These are phyloP conservation scores for Citrus trifoliata DNA, from an alignment of 345 rosid genomes.

Conservation along the genomic window DNA sequence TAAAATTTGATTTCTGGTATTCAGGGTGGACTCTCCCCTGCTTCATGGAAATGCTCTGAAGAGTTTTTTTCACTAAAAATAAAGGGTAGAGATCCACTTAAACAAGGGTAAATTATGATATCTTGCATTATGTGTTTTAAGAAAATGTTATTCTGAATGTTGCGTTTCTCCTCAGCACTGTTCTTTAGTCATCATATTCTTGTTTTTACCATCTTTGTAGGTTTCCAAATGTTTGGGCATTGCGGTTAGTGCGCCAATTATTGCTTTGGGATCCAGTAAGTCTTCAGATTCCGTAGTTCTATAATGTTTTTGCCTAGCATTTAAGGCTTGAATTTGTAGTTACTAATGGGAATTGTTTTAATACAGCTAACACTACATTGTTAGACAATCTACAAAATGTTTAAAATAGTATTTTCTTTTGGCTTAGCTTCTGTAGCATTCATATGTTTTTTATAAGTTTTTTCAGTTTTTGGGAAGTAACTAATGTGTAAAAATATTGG, in stretches of 20 bases:
- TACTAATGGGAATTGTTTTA: not conserved
- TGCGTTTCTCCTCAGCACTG: not conserved
- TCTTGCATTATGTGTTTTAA: conserved; percentile 2
- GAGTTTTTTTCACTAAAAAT: conserved; percentile 72
- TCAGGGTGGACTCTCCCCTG: conserved; percentile 73
- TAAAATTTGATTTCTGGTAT: conserved; percentile 12
- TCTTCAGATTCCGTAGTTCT: conserved; percentile 15
- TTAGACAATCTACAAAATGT: not conserved
- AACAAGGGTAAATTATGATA: conserved; percentile 56
- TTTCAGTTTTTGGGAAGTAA: not conserved
- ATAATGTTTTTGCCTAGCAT: not conserved
- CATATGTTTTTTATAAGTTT: not conserved
- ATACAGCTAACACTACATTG: not conserved
- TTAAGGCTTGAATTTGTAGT: conserved; percentile 3
- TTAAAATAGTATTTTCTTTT: not conserved
- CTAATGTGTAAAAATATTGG: not conserved
- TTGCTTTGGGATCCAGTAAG: conserved; percentile 88
- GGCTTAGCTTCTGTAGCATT: not conserved
- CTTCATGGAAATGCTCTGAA: conserved; percentile 97
- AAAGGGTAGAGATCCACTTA: conserved; percentile 88
- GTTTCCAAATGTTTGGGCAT: conserved; percentile 78
- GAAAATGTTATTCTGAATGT: not conserved
- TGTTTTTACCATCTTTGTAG: conserved; percentile 33
- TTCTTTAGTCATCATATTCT: not conserved
- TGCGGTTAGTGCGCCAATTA: conserved; percentile 80